Conservation (phyloP, 2,329 filamentous ascomycete genomes). For the Trichoderma koningii region DNA sequence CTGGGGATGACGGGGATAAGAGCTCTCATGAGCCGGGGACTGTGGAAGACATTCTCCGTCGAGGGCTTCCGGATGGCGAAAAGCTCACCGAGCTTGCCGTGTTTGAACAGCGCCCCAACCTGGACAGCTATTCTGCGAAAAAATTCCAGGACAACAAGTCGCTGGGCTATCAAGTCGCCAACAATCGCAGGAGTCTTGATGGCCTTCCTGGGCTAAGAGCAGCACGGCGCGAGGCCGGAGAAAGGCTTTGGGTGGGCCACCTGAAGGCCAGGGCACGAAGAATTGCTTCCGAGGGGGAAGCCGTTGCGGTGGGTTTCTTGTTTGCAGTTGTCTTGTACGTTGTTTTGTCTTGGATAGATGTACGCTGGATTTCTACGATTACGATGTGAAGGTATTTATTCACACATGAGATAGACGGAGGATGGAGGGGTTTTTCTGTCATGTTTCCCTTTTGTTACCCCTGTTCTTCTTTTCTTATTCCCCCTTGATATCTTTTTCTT, state of each 20-base stretch:
- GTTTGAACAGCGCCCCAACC: constrained; percentile 57
- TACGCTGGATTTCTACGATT: neutral
- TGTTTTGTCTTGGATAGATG: constrained; percentile 35
- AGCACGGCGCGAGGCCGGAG: constrained; percentile 53
- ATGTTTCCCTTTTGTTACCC: neutral
- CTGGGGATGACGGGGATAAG: constrained; percentile 30
- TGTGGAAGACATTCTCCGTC: constrained; percentile 34
- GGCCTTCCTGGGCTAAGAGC: constrained; percentile 58
- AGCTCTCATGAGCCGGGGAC: neutral
- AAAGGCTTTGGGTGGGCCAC: constrained; percentile 50
- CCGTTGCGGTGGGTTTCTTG: constrained; percentile 39
- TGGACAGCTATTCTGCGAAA: constrained; percentile 55
- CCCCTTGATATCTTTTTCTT: neutral
- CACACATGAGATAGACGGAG: constrained; percentile 20
- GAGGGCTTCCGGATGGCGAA: constrained; percentile 31
- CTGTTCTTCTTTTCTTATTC: neutral
- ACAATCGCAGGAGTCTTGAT: constrained; percentile 60
- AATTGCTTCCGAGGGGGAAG: constrained; percentile 38
- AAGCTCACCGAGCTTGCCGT: constrained; percentile 43
- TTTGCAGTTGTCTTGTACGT: constrained; percentile 38
- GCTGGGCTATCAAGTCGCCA: constrained; percentile 56
- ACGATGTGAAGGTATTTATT: constrained; percentile 18
- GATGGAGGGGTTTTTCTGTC: neutral
- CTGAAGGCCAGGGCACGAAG: constrained; percentile 34
- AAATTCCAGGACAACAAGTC: constrained; percentile 53